These are phyloP conservation scores for Rhododendron kiyosumense DNA, from an alignment of 148 eudicot species.

Conservation along the genomic window DNA sequence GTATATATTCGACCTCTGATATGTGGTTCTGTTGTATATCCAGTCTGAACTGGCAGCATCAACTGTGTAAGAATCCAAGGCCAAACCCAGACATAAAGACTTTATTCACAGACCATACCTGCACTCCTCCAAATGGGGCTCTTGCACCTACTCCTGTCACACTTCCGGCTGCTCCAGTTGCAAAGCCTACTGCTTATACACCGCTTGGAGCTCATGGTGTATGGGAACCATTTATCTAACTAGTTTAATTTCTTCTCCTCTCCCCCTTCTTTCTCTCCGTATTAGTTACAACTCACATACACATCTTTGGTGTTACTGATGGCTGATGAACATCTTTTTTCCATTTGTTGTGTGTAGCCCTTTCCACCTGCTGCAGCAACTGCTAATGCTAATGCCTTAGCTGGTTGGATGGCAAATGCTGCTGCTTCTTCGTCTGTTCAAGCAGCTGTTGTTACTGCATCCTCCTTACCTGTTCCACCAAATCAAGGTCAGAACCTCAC, in stretches of 20 bases:
- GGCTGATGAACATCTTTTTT: constrained; percentile 7
- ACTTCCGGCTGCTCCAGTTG: constrained; percentile 63
- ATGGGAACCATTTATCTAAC: constrained; percentile 21
- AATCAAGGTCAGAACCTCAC: constrained; percentile 58
- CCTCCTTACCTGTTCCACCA: constrained; percentile 67
- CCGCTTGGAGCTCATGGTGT: constrained; percentile 84
- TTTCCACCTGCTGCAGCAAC: constrained; percentile 74
- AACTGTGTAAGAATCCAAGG: constrained; percentile 83
- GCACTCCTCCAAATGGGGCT: constrained; percentile 72
- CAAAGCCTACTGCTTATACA: constrained; percentile 67
- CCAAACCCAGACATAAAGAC: constrained; percentile 89
- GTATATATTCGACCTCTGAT: not conserved
- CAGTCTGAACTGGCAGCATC: constrained; percentile 98
- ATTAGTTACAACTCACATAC: not conserved
- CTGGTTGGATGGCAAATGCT: constrained; percentile 95
- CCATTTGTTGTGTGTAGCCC: constrained; percentile 43
- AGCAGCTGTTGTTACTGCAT: constrained; percentile 89
- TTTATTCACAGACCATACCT: constrained; percentile 74
- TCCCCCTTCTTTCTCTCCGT: not conserved
- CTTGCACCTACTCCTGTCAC: constrained; percentile 61
- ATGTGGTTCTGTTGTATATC: constrained; percentile 13
- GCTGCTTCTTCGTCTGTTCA: constrained; percentile 82
- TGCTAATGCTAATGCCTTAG: constrained; percentile 80
- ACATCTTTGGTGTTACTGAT: not conserved
- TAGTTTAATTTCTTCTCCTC: not conserved